A percentile compares a stretch with the other conserved stretches of the same genome.
Evolutionary conservation across 2,329 filamentous ascomycete species (phyloP).

Genomic region (Apiospora arundinis): DNA sequence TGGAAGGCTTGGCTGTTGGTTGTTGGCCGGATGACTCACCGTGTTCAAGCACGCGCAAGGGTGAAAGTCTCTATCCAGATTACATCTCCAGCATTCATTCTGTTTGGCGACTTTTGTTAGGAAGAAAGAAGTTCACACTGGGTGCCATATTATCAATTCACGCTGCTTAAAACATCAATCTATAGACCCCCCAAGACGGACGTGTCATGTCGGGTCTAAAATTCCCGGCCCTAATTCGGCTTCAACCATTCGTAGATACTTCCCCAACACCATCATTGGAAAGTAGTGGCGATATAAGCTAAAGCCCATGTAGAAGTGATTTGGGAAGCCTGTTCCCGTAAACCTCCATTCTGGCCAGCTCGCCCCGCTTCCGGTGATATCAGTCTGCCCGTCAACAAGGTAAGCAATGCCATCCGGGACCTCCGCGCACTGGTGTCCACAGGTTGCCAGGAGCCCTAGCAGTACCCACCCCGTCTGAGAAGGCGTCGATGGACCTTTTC

Average conservation of each 20-base stretch:
- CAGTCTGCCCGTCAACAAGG: slow-evolving; percentile 13
- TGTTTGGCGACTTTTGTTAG: too few species aligned
- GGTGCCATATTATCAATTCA: too few species aligned
- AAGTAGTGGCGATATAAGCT: slow-evolving; percentile 11
- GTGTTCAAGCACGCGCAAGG: too few species aligned
- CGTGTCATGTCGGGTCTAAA: too few species aligned
- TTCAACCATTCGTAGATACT: background rate
- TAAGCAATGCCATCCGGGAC: slow-evolving; percentile 7
- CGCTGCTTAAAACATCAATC: too few species aligned
- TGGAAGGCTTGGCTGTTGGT: background rate
- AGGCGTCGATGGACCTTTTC: slow-evolving; percentile 34
- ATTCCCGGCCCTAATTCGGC: slow-evolving; percentile 31
- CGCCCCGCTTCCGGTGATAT: slow-evolving; percentile 16
- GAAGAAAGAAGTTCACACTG: too few species aligned
- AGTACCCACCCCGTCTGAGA: slow-evolving; percentile 43
- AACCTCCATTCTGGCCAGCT: slow-evolving; percentile 14
- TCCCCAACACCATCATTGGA: slow-evolving; percentile 14
- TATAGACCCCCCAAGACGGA: too few species aligned
- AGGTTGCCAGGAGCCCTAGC: slow-evolving; percentile 35
- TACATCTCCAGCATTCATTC: too few species aligned
- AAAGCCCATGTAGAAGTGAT: slow-evolving; percentile 17
- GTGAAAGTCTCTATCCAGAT: too few species aligned
- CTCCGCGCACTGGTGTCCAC: background rate
- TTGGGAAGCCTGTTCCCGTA: slow-evolving; percentile 13
- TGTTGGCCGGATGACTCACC: background rate